Percentiles rank a stretch among this genome's conserved stretches.
Evolutionary conservation across 2,329 filamentous ascomycete species (phyloP).

Genomic region (Fusarium incarnatum): DNA sequence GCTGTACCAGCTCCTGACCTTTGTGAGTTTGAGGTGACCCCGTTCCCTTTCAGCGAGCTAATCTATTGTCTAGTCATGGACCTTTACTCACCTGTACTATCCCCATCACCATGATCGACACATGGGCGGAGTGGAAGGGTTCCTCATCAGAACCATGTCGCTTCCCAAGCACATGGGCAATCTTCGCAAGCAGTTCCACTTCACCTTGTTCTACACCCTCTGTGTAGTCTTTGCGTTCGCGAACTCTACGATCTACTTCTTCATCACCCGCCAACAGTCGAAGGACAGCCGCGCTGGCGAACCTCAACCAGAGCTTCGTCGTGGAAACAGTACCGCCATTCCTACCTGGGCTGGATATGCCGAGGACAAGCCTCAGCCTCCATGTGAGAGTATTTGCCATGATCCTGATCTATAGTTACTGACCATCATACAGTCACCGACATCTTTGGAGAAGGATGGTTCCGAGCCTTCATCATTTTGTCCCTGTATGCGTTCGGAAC

Average conservation of each 20-base stretch:
- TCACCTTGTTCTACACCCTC: constrained; percentile 63
- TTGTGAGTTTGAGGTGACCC: constrained; percentile 53
- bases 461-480: constrained; percentile 60
- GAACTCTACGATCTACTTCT: constrained; percentile 65
- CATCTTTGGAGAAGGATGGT: constrained; percentile 61
- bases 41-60: not conserved
- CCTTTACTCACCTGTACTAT: constrained; percentile 63
- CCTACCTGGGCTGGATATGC: constrained; percentile 17
- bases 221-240: constrained; percentile 61
- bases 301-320: constrained; percentile 9
- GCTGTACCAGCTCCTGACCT: constrained; percentile 59
- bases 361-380: constrained; percentile 26
- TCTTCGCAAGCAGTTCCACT: constrained; percentile 59
- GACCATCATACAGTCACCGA: constrained; percentile 56
- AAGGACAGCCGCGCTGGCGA: constrained; percentile 27
- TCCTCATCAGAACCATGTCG: constrained; percentile 56
- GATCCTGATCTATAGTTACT: constrained; percentile 37
- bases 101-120: constrained; percentile 54
- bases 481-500: constrained; percentile 60
- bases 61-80: constrained; percentile 58
- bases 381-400: constrained; percentile 36
- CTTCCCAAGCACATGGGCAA: constrained; percentile 57
- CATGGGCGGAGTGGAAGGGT: constrained; percentile 52
- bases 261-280: constrained; percentile 52
- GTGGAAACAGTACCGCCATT: constrained; percentile 16